phyloP scores from a whole-genome alignment of 164 flowering plant genomes.

The Tinospora cordifolia region DNA sequence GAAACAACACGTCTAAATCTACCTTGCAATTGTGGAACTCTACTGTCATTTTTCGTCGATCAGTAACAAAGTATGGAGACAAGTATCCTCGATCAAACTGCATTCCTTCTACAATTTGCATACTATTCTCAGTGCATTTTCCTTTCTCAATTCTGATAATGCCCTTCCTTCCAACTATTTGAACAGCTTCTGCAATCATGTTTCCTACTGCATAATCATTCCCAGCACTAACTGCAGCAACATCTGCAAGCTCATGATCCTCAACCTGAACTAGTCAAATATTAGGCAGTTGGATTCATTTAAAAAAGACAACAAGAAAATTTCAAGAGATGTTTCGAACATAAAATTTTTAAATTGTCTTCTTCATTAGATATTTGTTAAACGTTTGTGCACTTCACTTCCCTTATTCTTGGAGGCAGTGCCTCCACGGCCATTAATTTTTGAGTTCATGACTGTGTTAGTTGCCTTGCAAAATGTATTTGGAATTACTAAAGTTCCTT shows the following conservation, averaged over 20 bases:
- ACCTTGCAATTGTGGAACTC: conserved; percentile 84
- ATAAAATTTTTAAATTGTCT: neutral
- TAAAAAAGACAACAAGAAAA: neutral
- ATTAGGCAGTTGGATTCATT: neutral
- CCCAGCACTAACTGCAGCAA: conserved; percentile 91
- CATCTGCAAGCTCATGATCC: conserved; percentile 74
- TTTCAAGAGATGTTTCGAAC: neutral
- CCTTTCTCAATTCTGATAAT: conserved; percentile 74
- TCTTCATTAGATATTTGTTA: neutral
- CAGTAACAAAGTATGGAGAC: conserved; percentile 85
- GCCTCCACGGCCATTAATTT: neutral
- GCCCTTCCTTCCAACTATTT: conserved; percentile 65
- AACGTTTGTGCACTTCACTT: neutral
- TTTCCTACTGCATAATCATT: conserved; percentile 76
- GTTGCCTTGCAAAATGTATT: neutral
- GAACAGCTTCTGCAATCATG: conserved; percentile 72
- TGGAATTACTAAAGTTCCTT: neutral
- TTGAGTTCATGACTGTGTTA: neutral
- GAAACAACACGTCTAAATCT: conserved; percentile 7
- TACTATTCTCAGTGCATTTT: conserved; percentile 40
- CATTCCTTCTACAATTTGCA: conserved; percentile 81
- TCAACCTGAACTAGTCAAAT: conserved; percentile 50
- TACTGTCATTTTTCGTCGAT: conserved; percentile 46
- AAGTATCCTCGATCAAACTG: conserved; percentile 87
- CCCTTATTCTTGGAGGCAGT: neutral